These are phyloP conservation scores for Phylloporus sp. DNA, from an alignment of 768 basidiomycete genomes.

Conservation along the genomic window DNA sequence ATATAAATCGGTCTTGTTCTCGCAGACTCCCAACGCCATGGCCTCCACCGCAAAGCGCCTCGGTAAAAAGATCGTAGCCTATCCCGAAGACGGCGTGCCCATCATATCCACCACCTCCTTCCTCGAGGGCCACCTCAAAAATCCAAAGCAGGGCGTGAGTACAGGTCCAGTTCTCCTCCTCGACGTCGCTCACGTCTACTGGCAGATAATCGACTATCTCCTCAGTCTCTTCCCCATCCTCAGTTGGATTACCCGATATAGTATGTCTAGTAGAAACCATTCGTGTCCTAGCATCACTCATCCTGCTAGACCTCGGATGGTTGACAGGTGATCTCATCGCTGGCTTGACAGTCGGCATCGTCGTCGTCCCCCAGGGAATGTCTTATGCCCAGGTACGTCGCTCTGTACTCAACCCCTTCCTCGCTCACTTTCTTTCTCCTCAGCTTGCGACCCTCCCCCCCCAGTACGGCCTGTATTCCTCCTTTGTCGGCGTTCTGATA, in stretches of 20 bases:
- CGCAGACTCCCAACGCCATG: conserved; percentile 30
- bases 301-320: conserved; percentile 63
- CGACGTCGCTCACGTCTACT: neutral
- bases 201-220: conserved; percentile 60
- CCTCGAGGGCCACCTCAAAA: conserved; percentile 33
- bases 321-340: conserved; percentile 83
- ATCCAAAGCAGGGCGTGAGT: conserved; percentile 49
- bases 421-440: neutral
- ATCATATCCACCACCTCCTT: conserved; percentile 58
- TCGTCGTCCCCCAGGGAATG: conserved; percentile 92
- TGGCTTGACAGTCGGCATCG: conserved; percentile 90
- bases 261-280: conserved; percentile 35
- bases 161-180: neutral
- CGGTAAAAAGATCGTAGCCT: conserved; percentile 54
- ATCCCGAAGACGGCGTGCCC: conserved; percentile 57
- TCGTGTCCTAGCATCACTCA: neutral
- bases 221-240: conserved; percentile 77
- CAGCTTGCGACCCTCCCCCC: conserved; percentile 80
- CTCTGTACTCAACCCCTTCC: neutral
- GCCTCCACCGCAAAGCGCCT: conserved; percentile 38
- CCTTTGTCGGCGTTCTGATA: conserved; percentile 80
- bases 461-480: conserved; percentile 91
- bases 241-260: conserved; percentile 84
- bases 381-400: conserved; percentile 68
- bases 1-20: neutral